Evolutionary conservation across 257 asterid species (phyloP), one percentile per base, ranked within the genome.

Genomic region (Nicotiana undulata): DNA sequence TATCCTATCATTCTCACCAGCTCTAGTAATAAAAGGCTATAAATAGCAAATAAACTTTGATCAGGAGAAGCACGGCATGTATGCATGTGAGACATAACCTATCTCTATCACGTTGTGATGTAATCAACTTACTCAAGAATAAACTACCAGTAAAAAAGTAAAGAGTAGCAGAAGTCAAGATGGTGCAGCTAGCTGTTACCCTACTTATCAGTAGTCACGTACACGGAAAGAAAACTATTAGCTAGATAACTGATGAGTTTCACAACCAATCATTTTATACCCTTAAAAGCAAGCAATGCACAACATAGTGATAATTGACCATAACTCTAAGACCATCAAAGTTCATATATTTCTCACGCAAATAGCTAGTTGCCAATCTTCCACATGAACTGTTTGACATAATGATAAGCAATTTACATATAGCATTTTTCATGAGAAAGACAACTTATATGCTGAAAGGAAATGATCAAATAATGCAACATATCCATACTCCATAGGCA

Each of bases 321-420:
- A 24, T 8, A 74, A 74, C 40, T 49, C 5, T 49, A 6, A 46
- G 79, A 74, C 22, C 22, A 74, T 24, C 61, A 74, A 26, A 24
- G 31, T 74, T 49, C 61, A 74, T 55, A 22, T 70, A 44, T 70
- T 40, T 70, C 77, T 70, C 77, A 70, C 13, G 34, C 77, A 70
- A 70, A 70, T 20, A 22, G 9, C 77, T 44, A 70, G 37, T 70
- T 44, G 15, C 22, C 77, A 40, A 31, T 40, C 77, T 40, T 40
- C 77, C 77, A 49, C 61, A 74, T 24, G 61, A 74, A 74, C 61
- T 74, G 26, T 49, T 74, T 49, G 40, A 74, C 40, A 8, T 5
- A 44, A 40, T 44, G 22, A 70, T 70, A 51, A 44, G 13, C 37
- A 70, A 70, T 70, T 40, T 70, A 53, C 59, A 56, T 26, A 74